Base-by-base conservation (phyloP, 108 stramenopile genomes). In the Chaetoceros tenuissimus region DNA sequence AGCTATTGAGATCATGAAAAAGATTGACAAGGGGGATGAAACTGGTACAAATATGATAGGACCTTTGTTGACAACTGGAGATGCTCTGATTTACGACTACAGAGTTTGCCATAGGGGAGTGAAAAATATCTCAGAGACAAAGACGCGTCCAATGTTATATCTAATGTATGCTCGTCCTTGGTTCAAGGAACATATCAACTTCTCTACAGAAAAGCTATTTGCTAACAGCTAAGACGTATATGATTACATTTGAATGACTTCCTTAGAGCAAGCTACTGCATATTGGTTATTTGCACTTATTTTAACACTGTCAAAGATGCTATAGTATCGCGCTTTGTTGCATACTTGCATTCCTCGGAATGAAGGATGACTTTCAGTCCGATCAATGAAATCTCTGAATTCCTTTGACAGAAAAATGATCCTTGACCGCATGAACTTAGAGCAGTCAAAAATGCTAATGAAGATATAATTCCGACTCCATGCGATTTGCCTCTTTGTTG, bases 401-500 rank as follows among this genome's bases (percentile, higher is more conserved):
- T n/a, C n/a, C n/a, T n/a, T n/a, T n/a, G n/a, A 40, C 34, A 13
- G 13, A 13, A 40, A 40, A 13, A 10, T 13, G 34, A 40, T 13
- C 34, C 34, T 5, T 40, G 34, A 10, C 5, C 8, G 34, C 34
- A 40, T 40, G 8, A 5, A 40, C 34, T 40, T 5, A 40, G 34
- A 40, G 13, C 13, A 13, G 34, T 10, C 5, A 90, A 62, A 19
- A 86, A 64, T 29, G 66, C 62, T 10, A 67, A 60, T 24, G 85
- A 85, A 54, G 85, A 77, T 24, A 87, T 51, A 30, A 91, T 74
- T 18, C 74, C 83, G 55, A 81, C 59, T 5, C 83, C 89, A 59
- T 91, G 81, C 62, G 59, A 58, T 17, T 43, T 48, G 3, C 89
- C 89, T 45, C 85, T 70, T 51, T 46, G 54, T 2, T 69, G 68